phyloP scores from a whole-genome alignment of 2,329 filamentous ascomycete species.

The Coniochaeta sp. region DNA sequence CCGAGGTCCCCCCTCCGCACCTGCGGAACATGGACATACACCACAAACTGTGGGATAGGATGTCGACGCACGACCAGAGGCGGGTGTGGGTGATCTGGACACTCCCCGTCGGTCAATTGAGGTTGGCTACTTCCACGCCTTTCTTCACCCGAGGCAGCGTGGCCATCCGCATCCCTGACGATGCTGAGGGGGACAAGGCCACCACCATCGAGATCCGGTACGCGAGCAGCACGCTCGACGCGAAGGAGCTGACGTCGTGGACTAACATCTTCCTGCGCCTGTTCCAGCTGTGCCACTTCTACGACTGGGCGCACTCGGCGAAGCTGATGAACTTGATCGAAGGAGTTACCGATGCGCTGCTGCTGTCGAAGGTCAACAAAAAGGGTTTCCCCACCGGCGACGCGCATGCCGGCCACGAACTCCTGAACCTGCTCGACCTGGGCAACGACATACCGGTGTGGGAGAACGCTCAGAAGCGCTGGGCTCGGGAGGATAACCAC shows the following conservation, averaged over 20 bases:
- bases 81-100: neutral
- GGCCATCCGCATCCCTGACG: neutral
- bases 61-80: neutral
- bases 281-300: neutral
- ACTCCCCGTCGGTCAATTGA: no score
- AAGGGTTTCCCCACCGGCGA: neutral
- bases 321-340: neutral
- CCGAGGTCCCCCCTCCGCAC: neutral
- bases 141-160: neutral
- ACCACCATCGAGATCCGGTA: neutral
- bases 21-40: neutral
- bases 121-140: neutral
- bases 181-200: neutral
- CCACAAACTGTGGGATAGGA: neutral
- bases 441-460: neutral
- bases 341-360: neutral
- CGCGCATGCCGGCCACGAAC: neutral
- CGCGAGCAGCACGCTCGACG: neutral
- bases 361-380: neutral
- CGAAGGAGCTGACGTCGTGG: neutral
- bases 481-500: neutral
- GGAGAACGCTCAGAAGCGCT: neutral
- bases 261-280: neutral
- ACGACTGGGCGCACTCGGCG: neutral
- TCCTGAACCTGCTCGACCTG: neutral